Conservation (phyloP, 306 rosid species). For the Quercus parvula region DNA sequence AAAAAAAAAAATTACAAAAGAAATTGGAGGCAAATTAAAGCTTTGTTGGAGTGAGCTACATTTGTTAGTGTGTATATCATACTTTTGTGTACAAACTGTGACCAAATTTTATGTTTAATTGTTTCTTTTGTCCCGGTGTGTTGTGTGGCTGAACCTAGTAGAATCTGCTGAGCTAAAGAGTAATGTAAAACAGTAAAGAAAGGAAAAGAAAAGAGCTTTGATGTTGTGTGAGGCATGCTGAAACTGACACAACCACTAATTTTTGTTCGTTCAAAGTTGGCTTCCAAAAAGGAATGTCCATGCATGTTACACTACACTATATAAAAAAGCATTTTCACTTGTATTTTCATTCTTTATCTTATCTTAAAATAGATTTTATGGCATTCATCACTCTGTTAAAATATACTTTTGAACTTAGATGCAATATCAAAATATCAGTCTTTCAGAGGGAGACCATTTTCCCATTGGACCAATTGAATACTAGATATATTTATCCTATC, state of each 20-base stretch:
- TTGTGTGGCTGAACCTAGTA: constrained; percentile 1
- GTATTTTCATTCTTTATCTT: constrained; percentile 16
- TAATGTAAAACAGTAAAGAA: constrained; percentile 12
- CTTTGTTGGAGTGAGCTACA: no score
- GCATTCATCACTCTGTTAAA: neutral
- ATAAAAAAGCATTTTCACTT: constrained; percentile 23
- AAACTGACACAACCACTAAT: constrained; percentile 70
- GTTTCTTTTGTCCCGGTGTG: constrained; percentile 20
- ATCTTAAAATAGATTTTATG: neutral
- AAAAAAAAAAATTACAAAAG: neutral
- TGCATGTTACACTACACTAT: neutral
- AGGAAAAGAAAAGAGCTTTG: constrained; percentile 22
- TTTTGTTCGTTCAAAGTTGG: constrained; percentile 48
- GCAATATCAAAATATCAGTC: neutral
- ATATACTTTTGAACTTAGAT: neutral
- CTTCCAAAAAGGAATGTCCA: constrained; percentile 35
- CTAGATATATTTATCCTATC: neutral
- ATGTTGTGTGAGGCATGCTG: constrained; percentile 55
- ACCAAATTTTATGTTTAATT: neutral
- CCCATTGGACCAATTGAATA: neutral
- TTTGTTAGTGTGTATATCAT: no score
- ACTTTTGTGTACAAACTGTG: neutral
- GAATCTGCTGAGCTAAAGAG: constrained; percentile 44
- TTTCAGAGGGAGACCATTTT: neutral
- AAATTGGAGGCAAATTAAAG: no score